Conservation (phyloP, 2,329 filamentous ascomycete genomes). For the Helicocarpus griseus region DNA sequence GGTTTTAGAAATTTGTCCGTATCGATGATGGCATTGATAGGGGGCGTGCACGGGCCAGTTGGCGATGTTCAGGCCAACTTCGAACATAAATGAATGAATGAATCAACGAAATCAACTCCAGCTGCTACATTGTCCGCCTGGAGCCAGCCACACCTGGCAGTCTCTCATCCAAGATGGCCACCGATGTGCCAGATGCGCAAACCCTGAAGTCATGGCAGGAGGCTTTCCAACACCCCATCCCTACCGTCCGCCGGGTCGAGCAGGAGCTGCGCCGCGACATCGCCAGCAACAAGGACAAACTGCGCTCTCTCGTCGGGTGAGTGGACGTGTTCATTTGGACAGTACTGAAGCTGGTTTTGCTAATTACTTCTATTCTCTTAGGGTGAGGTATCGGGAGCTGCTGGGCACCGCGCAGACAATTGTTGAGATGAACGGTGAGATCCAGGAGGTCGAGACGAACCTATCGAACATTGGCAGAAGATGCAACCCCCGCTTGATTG, state of each 20-base stretch:
- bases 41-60: not conserved
- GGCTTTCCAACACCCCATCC: constrained; percentile 57
- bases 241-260: constrained; percentile 53
- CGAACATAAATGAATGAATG: no score
- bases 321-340: constrained; percentile 12
- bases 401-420: constrained; percentile 91
- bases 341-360: constrained; percentile 1
- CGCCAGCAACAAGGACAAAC: constrained; percentile 54
- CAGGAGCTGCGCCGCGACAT: constrained; percentile 54
- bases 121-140: not conserved
- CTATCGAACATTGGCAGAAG: constrained; percentile 63
- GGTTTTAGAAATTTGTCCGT: no score
- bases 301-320: constrained; percentile 57
- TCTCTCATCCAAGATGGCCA: constrained; percentile 34
- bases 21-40: no score
- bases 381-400: constrained; percentile 71
- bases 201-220: constrained; percentile 54
- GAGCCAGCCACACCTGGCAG: not conserved
- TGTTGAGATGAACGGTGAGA: constrained; percentile 73
- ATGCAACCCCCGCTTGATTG: constrained; percentile 65
- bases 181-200: constrained; percentile 47
- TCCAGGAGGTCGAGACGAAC: constrained; percentile 61
- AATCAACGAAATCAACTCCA: not conserved
- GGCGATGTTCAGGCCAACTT: not conserved
- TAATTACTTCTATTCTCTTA: constrained; percentile 20